phyloP scores from a whole-genome alignment of 805 yeast genomes.

The Suhomyces sp. region DNA sequence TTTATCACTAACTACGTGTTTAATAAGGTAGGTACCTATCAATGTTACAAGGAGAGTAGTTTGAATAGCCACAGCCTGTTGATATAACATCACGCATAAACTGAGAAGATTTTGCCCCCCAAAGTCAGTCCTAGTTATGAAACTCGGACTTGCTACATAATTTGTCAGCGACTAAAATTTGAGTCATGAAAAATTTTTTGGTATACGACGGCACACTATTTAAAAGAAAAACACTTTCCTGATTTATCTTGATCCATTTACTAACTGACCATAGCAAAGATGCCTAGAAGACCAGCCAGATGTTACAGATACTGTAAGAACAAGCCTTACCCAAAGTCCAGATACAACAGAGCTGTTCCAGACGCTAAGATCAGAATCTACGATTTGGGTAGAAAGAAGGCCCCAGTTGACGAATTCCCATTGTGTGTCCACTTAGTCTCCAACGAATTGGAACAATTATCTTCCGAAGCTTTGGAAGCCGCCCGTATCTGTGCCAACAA shows the following conservation, averaged over 20 bases:
- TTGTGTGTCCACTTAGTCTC: slow-evolving; percentile 98
- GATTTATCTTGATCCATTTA: slow-evolving; percentile 8
- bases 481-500: slow-evolving; percentile 99
- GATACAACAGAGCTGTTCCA: slow-evolving; percentile 99
- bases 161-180: neutral
- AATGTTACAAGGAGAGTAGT: neutral
- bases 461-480: slow-evolving; percentile 99
- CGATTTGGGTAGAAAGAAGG: slow-evolving; percentile 99
- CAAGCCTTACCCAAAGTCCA: slow-evolving; percentile 99
- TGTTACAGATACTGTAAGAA: slow-evolving; percentile 99
- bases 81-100: neutral
- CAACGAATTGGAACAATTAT: slow-evolving; percentile 98
- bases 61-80: neutral
- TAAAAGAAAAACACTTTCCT: neutral
- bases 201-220: neutral
- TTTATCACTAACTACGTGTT: slow-evolving; percentile 4
- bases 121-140: neutral
- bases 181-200: slow-evolving; percentile 2
- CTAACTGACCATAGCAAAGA: slow-evolving; percentile 51
- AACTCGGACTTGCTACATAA: neutral
- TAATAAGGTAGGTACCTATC: slow-evolving; percentile 7
- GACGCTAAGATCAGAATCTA: slow-evolving; percentile 99
- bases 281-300: slow-evolving; percentile 99
- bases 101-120: neutral
- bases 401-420: slow-evolving; percentile 98